These are phyloP conservation scores for Sequoiadendron giganteum DNA, from an alignment of 75 land plant genomes.

Conservation along the genomic window DNA sequence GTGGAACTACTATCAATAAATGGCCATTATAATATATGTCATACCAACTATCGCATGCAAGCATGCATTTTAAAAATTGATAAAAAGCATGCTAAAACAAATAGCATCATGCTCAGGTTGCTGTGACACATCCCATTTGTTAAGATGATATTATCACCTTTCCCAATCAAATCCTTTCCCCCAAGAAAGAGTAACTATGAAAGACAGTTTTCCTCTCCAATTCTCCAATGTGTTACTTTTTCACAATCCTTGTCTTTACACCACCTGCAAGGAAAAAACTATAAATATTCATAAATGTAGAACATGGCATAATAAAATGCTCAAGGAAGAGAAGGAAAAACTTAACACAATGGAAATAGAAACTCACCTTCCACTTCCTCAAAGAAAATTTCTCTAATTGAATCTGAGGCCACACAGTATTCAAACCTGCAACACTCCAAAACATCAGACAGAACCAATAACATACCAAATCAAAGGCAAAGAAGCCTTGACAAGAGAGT, in stretches of 20 bases:
- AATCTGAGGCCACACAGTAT: slow-evolving; percentile 69
- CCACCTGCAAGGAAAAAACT: slow-evolving; percentile 37
- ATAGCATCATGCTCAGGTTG: neutral
- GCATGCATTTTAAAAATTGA: neutral
- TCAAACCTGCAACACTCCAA: slow-evolving; percentile 60
- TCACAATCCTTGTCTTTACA: slow-evolving; percentile 61
- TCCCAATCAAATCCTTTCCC: neutral
- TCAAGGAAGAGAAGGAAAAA: neutral
- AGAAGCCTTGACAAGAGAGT: slow-evolving; percentile 2
- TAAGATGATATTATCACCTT: neutral
- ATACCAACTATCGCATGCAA: neutral
- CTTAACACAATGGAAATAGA: neutral
- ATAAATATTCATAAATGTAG: slow-evolving; percentile 2
- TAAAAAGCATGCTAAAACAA: neutral
- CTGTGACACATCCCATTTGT: neutral
- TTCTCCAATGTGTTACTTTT: slow-evolving; percentile 32
- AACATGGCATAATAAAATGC: neutral
- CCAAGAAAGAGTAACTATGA: neutral
- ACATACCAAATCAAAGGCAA: neutral
- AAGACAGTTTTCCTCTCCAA: neutral
- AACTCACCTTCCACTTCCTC: slow-evolving; percentile 81
- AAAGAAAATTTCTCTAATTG: slow-evolving; percentile 67
- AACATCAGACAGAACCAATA: neutral
- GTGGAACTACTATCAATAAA: neutral
- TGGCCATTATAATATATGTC: neutral